Conservation (phyloP, 2,329 filamentous ascomycete genomes). For the Trichophyton equinum region DNA sequence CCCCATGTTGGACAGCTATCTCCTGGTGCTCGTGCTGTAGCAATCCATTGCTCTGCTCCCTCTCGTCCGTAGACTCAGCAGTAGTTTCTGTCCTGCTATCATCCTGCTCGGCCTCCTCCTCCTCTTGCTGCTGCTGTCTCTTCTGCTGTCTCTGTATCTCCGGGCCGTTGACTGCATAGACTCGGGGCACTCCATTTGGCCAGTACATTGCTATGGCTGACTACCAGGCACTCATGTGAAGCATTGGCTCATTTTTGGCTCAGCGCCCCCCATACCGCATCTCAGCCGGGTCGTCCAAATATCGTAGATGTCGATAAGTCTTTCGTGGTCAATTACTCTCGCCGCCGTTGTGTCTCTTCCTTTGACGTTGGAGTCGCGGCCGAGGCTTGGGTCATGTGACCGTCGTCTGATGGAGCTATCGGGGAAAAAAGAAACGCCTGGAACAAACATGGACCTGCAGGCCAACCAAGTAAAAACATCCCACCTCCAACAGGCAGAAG, state of each 20-base stretch:
- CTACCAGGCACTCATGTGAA: constrained; percentile 16
- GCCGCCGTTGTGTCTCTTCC: not conserved
- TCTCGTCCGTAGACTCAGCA: constrained; percentile 44
- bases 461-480: not conserved
- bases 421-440: not conserved
- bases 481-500: not conserved
- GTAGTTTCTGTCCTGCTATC: constrained; percentile 13
- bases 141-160: constrained; percentile 19
- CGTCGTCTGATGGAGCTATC: not conserved
- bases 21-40: constrained; percentile 26
- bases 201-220: constrained; percentile 35
- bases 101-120: constrained; percentile 17
- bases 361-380: not conserved
- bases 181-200: constrained; percentile 38
- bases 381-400: not conserved
- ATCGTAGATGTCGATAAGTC: not conserved
- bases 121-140: too few species aligned
- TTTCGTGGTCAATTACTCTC: not conserved
- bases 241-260: constrained; percentile 28
- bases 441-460: too few species aligned
- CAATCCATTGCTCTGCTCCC: not conserved
- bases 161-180: constrained; percentile 37
- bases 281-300: not conserved
- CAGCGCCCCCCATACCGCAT: constrained; percentile 12
- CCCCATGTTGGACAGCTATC: constrained; percentile 15